Evolutionary conservation across 2,329 filamentous ascomycete genomes (phyloP).

Genomic region (Colletotrichum neosansevieriae): DNA sequence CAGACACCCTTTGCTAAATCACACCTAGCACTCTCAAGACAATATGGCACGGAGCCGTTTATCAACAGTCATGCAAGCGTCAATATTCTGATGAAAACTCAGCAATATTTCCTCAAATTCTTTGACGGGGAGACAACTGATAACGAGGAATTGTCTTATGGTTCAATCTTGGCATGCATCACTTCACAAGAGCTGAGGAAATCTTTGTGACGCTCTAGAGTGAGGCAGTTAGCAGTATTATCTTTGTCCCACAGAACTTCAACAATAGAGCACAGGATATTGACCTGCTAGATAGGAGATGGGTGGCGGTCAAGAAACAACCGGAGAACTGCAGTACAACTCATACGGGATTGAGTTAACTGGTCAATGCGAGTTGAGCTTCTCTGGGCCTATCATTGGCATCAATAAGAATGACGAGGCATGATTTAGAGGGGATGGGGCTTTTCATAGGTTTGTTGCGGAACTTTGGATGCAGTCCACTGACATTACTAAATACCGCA

Average conservation of each 20-base stretch:
- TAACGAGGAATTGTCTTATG: conserved; percentile 57
- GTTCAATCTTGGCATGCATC: conserved; percentile 64
- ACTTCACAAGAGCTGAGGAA: conserved; percentile 45
- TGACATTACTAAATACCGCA: too few species aligned
- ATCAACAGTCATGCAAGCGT: conserved; percentile 36
- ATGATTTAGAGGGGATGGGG: too few species aligned
- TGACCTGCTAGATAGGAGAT: conserved; percentile 50
- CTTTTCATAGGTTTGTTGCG: too few species aligned
- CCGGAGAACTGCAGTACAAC: conserved; percentile 46
- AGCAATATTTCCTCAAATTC: conserved; percentile 57
- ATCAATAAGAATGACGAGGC: conserved; percentile 33
- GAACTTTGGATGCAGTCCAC: too few species aligned
- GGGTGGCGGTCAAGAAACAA: conserved; percentile 45
- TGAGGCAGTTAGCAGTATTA: conserved; percentile 49
- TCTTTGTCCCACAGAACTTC: conserved; percentile 51
- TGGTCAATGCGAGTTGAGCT: conserved; percentile 44
- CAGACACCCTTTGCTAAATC: conserved; percentile 58
- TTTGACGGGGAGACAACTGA: conserved; percentile 51
- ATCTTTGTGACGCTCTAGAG: conserved; percentile 49
- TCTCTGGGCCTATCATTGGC: conserved; percentile 45
- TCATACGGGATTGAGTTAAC: conserved; percentile 49
- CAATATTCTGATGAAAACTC: conserved; percentile 49
- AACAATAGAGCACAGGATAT: conserved; percentile 51
- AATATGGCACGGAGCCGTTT: conserved; percentile 36
- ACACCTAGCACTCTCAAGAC: conserved; percentile 55